These are phyloP conservation scores for Paraphaeosphaeria sporulosa DNA, from an alignment of 2,329 filamentous ascomycete genomes.

Conservation along the genomic window DNA sequence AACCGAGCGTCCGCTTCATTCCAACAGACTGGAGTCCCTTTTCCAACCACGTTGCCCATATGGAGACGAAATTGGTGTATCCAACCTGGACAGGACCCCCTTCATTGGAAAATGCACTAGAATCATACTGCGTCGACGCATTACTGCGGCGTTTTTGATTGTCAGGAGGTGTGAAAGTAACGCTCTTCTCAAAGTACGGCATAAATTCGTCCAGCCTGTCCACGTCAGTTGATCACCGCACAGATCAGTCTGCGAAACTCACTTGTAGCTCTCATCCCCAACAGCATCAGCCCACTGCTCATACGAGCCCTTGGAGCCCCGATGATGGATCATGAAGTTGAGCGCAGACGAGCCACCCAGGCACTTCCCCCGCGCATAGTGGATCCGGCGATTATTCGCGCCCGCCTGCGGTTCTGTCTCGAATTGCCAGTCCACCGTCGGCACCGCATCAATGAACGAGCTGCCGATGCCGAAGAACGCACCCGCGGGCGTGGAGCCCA, in stretches of 20 bases:
- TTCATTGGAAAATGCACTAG: not conserved
- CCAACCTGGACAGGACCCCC: not conserved
- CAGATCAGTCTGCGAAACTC: constrained; percentile 35
- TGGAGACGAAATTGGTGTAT: not conserved
- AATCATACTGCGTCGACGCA: not conserved
- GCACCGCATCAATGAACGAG: constrained; percentile 11
- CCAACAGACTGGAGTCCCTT: not conserved
- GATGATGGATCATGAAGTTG: constrained; percentile 38
- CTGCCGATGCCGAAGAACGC: constrained; percentile 20
- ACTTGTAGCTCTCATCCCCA: constrained; percentile 40
- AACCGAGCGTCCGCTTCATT: not conserved
- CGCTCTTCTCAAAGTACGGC: not conserved
- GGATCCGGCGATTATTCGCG: constrained; percentile 31
- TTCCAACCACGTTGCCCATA: not conserved
- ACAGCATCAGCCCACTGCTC: constrained; percentile 42
- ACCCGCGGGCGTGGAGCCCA: too few species aligned
- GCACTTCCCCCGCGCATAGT: constrained; percentile 44
- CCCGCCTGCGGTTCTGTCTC: constrained; percentile 28
- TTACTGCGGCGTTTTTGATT: not conserved
- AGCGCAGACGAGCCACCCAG: constrained; percentile 39
- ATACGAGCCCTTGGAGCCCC: constrained; percentile 30
- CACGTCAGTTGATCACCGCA: constrained; percentile 30
- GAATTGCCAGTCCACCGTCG: constrained; percentile 37
- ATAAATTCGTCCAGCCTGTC: constrained; percentile 19
- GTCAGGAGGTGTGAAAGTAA: not conserved